These are phyloP conservation scores for Endotrypanum monterogeii DNA, from an alignment of 208 protist genomes.

Conservation along the genomic window DNA sequence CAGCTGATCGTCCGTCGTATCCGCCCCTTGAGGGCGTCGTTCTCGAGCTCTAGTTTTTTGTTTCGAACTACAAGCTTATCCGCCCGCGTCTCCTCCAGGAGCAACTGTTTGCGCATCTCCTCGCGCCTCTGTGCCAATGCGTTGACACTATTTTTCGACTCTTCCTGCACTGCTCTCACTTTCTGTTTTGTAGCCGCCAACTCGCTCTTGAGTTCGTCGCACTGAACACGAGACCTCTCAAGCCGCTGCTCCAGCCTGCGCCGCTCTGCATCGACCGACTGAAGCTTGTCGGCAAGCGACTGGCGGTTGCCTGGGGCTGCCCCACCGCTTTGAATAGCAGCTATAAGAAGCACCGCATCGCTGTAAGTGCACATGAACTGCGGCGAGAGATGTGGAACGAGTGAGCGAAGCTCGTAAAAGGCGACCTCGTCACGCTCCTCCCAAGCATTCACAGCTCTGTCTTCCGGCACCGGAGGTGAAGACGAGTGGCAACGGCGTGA, in stretches of 20 bases:
- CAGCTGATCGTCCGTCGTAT: conserved; percentile 22
- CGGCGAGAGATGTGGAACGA: conserved; percentile 80
- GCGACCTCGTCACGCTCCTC: conserved; percentile 28
- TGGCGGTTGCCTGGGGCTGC: conserved; percentile 16
- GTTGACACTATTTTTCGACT: conserved; percentile 41
- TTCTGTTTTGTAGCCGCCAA: conserved; percentile 51
- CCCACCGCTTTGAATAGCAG: conserved; percentile 60
- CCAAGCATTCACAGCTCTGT: conserved; percentile 3
- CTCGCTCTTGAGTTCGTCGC: conserved; percentile 49
- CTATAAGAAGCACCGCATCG: conserved; percentile 64
- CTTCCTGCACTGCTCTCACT: conserved; percentile 47
- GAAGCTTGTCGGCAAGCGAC: conserved; percentile 52
- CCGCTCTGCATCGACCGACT: conserved; percentile 53
- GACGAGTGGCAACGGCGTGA: neutral
- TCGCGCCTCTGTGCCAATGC: conserved; percentile 68
- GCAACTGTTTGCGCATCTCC: conserved; percentile 76
- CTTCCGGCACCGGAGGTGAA: neutral
- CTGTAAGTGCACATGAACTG: conserved; percentile 58
- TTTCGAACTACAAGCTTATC: conserved; percentile 75
- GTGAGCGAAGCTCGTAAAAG: conserved; percentile 51
- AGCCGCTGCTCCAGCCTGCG: conserved; percentile 46
- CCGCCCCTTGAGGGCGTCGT: conserved; percentile 50
- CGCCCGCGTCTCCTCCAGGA: conserved; percentile 73
- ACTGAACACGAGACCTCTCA: conserved; percentile 38
- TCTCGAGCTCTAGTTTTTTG: conserved; percentile 65